Conservation (phyloP, 164 flowering plant genomes). For the Aristolochia fimbriata region DNA sequence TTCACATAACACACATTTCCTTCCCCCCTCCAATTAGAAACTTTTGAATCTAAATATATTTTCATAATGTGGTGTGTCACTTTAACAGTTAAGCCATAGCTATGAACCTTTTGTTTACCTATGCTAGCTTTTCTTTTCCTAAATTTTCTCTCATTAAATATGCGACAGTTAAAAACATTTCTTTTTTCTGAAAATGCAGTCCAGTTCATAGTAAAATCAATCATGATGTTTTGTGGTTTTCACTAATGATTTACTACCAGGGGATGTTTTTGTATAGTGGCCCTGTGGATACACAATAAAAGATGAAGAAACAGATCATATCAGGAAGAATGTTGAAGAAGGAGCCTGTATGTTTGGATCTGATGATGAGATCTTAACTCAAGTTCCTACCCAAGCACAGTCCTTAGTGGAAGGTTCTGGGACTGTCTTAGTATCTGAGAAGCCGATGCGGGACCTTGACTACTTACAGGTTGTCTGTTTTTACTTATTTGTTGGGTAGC, state of each 20-base stretch:
- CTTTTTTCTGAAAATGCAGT: no score
- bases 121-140: no score
- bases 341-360: slow-evolving; percentile 42
- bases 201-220: no score
- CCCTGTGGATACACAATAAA: slow-evolving; percentile 34
- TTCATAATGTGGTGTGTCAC: no score
- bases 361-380: slow-evolving; percentile 47
- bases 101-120: no score
- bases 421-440: slow-evolving; percentile 50
- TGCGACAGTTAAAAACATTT: no score
- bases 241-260: slow-evolving; percentile 67
- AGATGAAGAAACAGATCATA: slow-evolving; percentile 24
- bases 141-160: no score
- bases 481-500: not conserved
- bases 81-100: no score
- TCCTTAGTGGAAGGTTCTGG: slow-evolving; percentile 70
- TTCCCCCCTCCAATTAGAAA: no score
- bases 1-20: no score
- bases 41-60: no score
- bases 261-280: slow-evolving; percentile 57
- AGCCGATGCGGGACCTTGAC: slow-evolving; percentile 72
- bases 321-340: slow-evolving; percentile 23
- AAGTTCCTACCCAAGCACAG: slow-evolving; percentile 77
- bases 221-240: slow-evolving; percentile 2
- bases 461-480: slow-evolving; percentile 60